Conservation (phyloP, 768 basidiomycete species). For the Amanita inopinata region DNA sequence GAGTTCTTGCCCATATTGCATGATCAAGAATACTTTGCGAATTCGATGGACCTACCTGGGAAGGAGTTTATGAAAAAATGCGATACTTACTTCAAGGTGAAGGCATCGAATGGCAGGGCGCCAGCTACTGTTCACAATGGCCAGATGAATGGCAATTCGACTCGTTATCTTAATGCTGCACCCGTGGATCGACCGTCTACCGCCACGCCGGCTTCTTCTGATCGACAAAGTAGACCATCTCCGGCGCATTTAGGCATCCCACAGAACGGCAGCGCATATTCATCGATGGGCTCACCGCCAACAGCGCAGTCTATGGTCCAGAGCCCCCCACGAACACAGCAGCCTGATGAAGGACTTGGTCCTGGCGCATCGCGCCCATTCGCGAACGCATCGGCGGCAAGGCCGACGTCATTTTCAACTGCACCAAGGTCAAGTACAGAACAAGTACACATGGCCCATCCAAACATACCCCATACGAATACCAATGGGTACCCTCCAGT, state of each 20-base stretch:
- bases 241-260: conserved; percentile 30
- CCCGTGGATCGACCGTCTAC: conserved; percentile 38
- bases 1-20: conserved; percentile 82
- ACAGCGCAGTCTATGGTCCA: conserved; percentile 40
- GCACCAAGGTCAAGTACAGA: conserved; percentile 35
- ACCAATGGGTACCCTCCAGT: conserved; percentile 38
- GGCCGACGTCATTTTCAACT: conserved; percentile 40
- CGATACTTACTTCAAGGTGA: conserved; percentile 78
- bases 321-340: conserved; percentile 22
- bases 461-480: conserved; percentile 23
- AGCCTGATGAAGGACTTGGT: conserved; percentile 36
- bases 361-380: conserved; percentile 29
- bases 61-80: conserved; percentile 96
- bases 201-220: conserved; percentile 28
- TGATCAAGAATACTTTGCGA: conserved; percentile 89
- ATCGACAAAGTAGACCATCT: conserved; percentile 31
- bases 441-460: conserved; percentile 24
- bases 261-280: conserved; percentile 27
- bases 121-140: conserved; percentile 27
- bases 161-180: conserved; percentile 30
- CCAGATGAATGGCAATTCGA: conserved; percentile 29
- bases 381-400: conserved; percentile 26
- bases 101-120: conserved; percentile 47
- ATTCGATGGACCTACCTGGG: conserved; percentile 78
- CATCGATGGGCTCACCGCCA: conserved; percentile 34